These are phyloP conservation scores for Sphagnurus paluster DNA, from an alignment of 1,284 basidiomycete species.

Conservation along the genomic window DNA sequence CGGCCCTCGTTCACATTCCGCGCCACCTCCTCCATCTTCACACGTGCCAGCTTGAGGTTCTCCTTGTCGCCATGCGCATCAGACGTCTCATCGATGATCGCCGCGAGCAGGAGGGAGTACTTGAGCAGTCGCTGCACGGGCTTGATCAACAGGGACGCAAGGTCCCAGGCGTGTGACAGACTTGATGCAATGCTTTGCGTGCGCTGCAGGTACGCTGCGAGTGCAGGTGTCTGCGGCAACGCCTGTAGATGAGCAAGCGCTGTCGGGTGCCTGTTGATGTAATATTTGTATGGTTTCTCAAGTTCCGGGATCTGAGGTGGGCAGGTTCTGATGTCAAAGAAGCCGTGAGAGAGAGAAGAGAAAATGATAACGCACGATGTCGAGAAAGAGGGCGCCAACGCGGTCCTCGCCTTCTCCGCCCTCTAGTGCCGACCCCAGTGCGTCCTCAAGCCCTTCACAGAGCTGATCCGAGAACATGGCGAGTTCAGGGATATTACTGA, in stretches of 20 bases:
- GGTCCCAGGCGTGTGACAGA: slow-evolving; percentile 91
- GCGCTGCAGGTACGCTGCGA: slow-evolving; percentile 67
- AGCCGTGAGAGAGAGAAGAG: slow-evolving; percentile 8
- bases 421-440: slow-evolving; percentile 53
- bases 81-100: slow-evolving; percentile 81
- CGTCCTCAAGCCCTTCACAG: slow-evolving; percentile 55
- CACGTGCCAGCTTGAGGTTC: slow-evolving; percentile 63
- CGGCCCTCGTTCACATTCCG: slow-evolving; percentile 86
- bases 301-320: slow-evolving; percentile 69
- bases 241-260: slow-evolving; percentile 71
- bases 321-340: slow-evolving; percentile 2
- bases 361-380: slow-evolving; percentile 49
- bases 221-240: slow-evolving; percentile 56
- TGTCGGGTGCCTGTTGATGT: slow-evolving; percentile 84
- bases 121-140: slow-evolving; percentile 92
- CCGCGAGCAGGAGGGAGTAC: slow-evolving; percentile 83
- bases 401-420: slow-evolving; percentile 63
- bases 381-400: slow-evolving; percentile 79
- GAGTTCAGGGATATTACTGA: slow-evolving; percentile 78
- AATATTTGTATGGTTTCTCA: slow-evolving; percentile 79
- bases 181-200: slow-evolving; percentile 70
- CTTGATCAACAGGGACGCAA: slow-evolving; percentile 89
- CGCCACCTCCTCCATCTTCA: slow-evolving; percentile 76
- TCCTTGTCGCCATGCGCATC: slow-evolving; percentile 75
- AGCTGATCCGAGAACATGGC: slow-evolving; percentile 73